These are phyloP conservation scores for Parasitella parasitica DNA, from an alignment of 371 early-diverging fungal species.

Conservation along the genomic window DNA sequence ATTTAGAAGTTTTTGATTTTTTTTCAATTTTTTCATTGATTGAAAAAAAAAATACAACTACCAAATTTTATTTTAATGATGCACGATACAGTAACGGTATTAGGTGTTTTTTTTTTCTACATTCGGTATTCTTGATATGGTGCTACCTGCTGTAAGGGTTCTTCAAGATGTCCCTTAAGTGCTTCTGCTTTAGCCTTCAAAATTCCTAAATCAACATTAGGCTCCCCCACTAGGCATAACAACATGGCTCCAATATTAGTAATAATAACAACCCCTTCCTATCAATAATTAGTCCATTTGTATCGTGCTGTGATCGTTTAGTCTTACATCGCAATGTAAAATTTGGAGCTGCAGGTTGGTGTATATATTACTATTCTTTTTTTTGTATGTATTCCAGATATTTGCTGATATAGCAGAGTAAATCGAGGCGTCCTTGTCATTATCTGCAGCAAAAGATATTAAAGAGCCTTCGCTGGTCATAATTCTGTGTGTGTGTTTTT, in stretches of 20 bases:
- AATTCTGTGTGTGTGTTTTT: too few relatives aligned
- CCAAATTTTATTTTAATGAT: too few relatives aligned
- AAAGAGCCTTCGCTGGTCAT: slow-evolving; percentile 73
- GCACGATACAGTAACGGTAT: too few relatives aligned
- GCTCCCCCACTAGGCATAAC: slow-evolving; percentile 68
- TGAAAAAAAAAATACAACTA: too few relatives aligned
- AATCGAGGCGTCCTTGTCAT: slow-evolving; percentile 63
- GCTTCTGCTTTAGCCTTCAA: slow-evolving; percentile 71
- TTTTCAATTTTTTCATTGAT: too few relatives aligned
- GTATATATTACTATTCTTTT: slow-evolving; percentile 34
- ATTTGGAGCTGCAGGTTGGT: slow-evolving; percentile 56
- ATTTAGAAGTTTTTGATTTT: too few relatives aligned
- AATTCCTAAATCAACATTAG: slow-evolving; percentile 65
- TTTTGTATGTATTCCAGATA: slow-evolving; percentile 78
- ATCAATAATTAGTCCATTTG: neutral
- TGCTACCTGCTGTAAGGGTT: slow-evolving; percentile 55
- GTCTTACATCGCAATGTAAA: slow-evolving; percentile 66
- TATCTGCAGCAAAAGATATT: slow-evolving; percentile 67
- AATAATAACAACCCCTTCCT: slow-evolving; percentile 69
- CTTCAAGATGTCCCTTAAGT: slow-evolving; percentile 57
- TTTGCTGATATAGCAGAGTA: slow-evolving; percentile 76
- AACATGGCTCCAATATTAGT: slow-evolving; percentile 65
- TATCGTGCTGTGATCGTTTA: neutral
- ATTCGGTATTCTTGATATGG: slow-evolving; percentile 30
- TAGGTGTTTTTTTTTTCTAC: neutral